Evolutionary conservation across 345 rosid genomes (phyloP).

Genomic region (Citrus cavaleriei): DNA sequence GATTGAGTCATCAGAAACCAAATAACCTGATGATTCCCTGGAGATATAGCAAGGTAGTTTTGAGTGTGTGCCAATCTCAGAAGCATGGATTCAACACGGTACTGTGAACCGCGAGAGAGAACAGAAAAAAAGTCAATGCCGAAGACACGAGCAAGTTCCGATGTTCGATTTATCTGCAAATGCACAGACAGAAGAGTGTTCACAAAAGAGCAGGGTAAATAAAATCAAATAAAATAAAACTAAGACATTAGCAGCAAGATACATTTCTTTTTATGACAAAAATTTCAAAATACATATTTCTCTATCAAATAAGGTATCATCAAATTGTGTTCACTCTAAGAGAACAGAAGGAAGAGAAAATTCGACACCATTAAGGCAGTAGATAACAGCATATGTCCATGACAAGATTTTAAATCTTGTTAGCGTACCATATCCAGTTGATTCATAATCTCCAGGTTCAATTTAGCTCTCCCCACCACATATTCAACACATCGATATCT

Average conservation of each 20-base stretch:
- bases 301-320: neutral
- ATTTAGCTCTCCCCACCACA: slow-evolving; percentile 60
- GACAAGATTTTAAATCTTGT: neutral
- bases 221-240: neutral
- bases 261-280: neutral
- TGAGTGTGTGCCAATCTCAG: slow-evolving; percentile 92
- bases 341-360: neutral
- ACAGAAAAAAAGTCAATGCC: slow-evolving; percentile 98
- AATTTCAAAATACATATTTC: neutral
- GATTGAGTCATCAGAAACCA: neutral
- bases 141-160: slow-evolving; percentile 96
- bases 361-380: neutral
- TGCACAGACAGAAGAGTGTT: slow-evolving; percentile 4
- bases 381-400: neutral
- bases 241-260: neutral
- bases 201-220: neutral
- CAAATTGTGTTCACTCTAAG: neutral
- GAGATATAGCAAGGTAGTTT: slow-evolving; percentile 92
- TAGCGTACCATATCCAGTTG: slow-evolving; percentile 84
- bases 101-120: slow-evolving; percentile 96
- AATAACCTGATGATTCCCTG: slow-evolving; percentile 84
- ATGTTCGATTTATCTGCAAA: slow-evolving; percentile 92
- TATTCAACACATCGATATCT: slow-evolving; percentile 83
- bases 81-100: slow-evolving; percentile 97
- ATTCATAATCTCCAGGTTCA: slow-evolving; percentile 75